A percentile compares a stretch with the other conserved stretches of the same genome.
phyloP scores from a whole-genome alignment of 192 early-diverging fungal genomes.

The Coemansia sp. region DNA sequence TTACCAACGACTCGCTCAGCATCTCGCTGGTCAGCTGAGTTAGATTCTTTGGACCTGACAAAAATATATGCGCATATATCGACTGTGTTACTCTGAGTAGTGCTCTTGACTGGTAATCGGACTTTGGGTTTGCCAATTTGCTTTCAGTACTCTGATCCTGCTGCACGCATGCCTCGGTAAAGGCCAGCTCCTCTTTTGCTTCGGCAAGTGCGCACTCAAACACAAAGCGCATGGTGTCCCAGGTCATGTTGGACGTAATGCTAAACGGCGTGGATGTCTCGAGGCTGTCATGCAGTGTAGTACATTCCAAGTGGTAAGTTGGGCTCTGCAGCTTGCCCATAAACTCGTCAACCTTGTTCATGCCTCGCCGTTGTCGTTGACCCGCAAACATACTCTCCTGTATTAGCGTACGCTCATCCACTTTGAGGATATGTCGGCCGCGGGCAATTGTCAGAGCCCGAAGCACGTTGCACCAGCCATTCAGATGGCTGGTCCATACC shows the following conservation, averaged over 20 bases:
- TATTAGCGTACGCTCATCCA: slow-evolving; percentile 43
- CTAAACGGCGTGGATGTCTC: slow-evolving; percentile 36
- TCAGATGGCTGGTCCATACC: slow-evolving; percentile 36
- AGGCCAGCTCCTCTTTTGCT: slow-evolving; percentile 11
- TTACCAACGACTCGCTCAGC: slow-evolving; percentile 6
- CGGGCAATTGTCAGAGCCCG: slow-evolving; percentile 43
- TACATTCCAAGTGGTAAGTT: slow-evolving; percentile 13
- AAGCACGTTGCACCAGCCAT: slow-evolving; percentile 47
- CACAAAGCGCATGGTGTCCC: slow-evolving; percentile 37
- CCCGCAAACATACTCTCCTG: slow-evolving; percentile 55
- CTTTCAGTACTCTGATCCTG: slow-evolving; percentile 5
- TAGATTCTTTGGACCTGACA: slow-evolving; percentile 23
- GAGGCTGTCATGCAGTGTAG: slow-evolving; percentile 5
- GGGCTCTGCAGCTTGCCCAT: slow-evolving; percentile 17
- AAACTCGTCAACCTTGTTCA: slow-evolving; percentile 44
- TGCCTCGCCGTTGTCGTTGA: slow-evolving; percentile 34
- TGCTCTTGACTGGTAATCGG: slow-evolving; percentile 9
- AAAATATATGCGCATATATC: slow-evolving; percentile 18
- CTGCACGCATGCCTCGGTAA: slow-evolving; percentile 13
- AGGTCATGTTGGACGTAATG: slow-evolving; percentile 34
- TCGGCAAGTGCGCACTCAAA: slow-evolving; percentile 11
- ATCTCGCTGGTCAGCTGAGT: slow-evolving; percentile 9
- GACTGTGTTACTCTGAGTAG: slow-evolving; percentile 14
- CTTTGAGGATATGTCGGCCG: slow-evolving; percentile 35
- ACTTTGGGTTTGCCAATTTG: slow-evolving; percentile 1